A percentile compares a stretch with the other conserved stretches of the same genome.
These are phyloP conservation scores for Exophiala mesophila DNA, from an alignment of 2,329 filamentous ascomycete genomes.

Conservation along the genomic window DNA sequence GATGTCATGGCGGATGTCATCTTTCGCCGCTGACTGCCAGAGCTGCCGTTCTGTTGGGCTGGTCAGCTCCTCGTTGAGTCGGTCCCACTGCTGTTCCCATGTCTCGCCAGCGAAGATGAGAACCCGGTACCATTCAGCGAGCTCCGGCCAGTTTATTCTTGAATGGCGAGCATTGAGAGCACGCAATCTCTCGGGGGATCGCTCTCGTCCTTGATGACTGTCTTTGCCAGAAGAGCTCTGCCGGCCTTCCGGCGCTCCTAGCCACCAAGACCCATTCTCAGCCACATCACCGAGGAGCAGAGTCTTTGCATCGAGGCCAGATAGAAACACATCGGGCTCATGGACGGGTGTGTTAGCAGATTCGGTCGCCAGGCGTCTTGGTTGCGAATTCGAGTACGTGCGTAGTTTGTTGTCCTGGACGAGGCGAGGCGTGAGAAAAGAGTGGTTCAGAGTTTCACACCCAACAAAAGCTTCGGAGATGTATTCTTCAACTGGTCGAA, in stretches of 20 bases:
- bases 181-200: slow-evolving; percentile 28
- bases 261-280: slow-evolving; percentile 81
- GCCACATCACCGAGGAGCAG: slow-evolving; percentile 69
- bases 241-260: slow-evolving; percentile 48
- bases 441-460: slow-evolving; percentile 68
- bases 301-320: slow-evolving; percentile 69
- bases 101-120: slow-evolving; percentile 62
- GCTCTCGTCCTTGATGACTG: slow-evolving; percentile 32
- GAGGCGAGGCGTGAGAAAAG: slow-evolving; percentile 59
- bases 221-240: slow-evolving; percentile 29
- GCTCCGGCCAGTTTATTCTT: slow-evolving; percentile 67
- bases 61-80: slow-evolving; percentile 39
- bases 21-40: slow-evolving; percentile 39
- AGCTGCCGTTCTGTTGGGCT: slow-evolving; percentile 22
- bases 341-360: slow-evolving; percentile 21
- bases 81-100: slow-evolving; percentile 60
- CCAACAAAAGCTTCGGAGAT: slow-evolving; percentile 64
- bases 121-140: slow-evolving; percentile 69
- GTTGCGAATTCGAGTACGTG: slow-evolving; percentile 28
- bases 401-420: slow-evolving; percentile 38
- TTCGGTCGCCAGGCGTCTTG: slow-evolving; percentile 32
- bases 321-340: slow-evolving; percentile 41
- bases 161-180: slow-evolving; percentile 54
- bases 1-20: slow-evolving; percentile 42
- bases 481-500: slow-evolving; percentile 73